Evolutionary conservation across 345 rosid genomes (phyloP).

Genomic region (Aegle marmelos): DNA sequence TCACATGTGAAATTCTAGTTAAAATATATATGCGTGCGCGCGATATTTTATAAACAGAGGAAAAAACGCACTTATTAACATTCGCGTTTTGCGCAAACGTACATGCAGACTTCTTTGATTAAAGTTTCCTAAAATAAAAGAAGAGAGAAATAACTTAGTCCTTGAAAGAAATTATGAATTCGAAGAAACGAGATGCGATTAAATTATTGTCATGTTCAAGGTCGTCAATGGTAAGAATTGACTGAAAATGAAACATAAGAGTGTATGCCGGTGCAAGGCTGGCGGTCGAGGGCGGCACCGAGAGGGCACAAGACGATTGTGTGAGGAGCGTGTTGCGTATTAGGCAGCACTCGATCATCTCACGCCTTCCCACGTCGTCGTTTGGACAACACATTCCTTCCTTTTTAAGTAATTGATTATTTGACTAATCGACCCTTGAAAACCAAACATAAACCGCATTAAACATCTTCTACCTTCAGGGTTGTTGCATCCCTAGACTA

Average conservation of each 20-base stretch:
- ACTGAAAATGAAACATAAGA: background rate
- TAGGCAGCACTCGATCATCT: constrained; percentile 35
- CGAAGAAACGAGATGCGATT: background rate
- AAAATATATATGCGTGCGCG: too few relatives aligned
- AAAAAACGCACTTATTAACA: too few relatives aligned
- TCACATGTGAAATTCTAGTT: too few relatives aligned
- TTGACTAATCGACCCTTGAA: background rate
- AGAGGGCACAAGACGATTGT: constrained; percentile 29
- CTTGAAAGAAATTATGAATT: background rate
- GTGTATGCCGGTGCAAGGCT: background rate
- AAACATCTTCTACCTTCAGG: background rate
- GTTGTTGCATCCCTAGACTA: background rate
- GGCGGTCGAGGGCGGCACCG: background rate
- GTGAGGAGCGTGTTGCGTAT: constrained; percentile 52
- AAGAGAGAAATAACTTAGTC: too few relatives aligned
- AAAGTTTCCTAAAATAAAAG: too few relatives aligned
- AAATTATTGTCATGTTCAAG: background rate
- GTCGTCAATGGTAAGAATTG: background rate
- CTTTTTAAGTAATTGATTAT: background rate
- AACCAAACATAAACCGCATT: background rate
- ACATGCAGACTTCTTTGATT: too few relatives aligned
- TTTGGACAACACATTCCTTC: constrained; percentile 36
- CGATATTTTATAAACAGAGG: too few relatives aligned
- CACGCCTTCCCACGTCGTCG: constrained; percentile 34
- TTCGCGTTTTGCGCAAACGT: too few relatives aligned